Base-by-base conservation (phyloP, 2,329 filamentous ascomycete genomes). In the Ceratocystis diversiconidia region DNA sequence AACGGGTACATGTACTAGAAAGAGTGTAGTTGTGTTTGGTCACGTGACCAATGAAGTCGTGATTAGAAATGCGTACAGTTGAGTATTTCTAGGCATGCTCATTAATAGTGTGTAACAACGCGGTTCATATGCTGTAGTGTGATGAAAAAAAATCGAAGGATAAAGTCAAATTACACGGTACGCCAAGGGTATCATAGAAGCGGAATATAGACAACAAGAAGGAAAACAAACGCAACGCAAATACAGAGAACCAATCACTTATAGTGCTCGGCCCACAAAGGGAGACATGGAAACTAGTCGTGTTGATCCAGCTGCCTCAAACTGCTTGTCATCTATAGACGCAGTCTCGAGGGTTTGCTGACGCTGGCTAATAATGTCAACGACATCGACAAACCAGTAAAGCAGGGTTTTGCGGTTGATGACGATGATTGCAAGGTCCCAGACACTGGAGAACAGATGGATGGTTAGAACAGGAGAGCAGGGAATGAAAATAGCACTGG, bases 371-470 rank as follows among this genome's bases (percentile, higher is more conserved):
- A 44, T 36, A 1, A 25, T 44, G 15, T 66, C 65, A 17, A 64
- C 36, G 15, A 44, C 19, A 22, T 61, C 36, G n/a, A 62, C 63
- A 7, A 66, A 55, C 65, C 65, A 66, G 43, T 52, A 36, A 1
- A 66, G 55, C 15, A 66, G 46, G 22, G 25, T 41, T 32, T 64
- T 43, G 36, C 69, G 67, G 32, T 66, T 62, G 2, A 69, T 60
- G n/a, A 66, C 63, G 48, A 67, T 61, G 36, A 66, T 63, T 5
- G 65, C 65, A 12, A 69, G 41, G 30, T 69, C 62, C 68, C 68
- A 69, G 61, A 68, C 61, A 43, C 68, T 69, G 48, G 2, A 63
- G 6, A 30, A 41, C 10, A 10, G 32, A 22, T 12, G 15, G 15
- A n/a, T 2, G 46, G 57, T 62, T 67, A 63, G 32, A 46, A 41